These are phyloP conservation scores for Candida arabinofermentans DNA, from an alignment of 805 yeast genomes.

Conservation along the genomic window DNA sequence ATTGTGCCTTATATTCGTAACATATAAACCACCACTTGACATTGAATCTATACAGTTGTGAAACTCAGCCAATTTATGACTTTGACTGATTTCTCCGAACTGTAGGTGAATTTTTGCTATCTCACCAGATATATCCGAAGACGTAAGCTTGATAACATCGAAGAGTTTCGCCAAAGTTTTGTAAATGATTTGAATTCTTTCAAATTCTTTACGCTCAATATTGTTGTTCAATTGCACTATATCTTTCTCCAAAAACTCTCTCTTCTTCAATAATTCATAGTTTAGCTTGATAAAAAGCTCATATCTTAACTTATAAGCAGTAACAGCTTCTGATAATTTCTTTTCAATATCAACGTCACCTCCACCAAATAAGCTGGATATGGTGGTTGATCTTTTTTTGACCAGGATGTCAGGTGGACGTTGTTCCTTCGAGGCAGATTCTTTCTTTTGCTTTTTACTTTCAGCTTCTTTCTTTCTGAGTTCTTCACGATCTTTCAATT, in stretches of 20 bases:
- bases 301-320: constrained; percentile 6
- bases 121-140: background rate
- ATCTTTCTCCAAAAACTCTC: constrained; percentile 10
- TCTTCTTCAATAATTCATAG: constrained; percentile 5
- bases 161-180: constrained; percentile 4
- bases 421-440: background rate
- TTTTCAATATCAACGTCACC: constrained; percentile 1
- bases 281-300: constrained; percentile 4
- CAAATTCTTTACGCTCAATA: constrained; percentile 16
- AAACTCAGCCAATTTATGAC: constrained; percentile 11
- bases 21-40: constrained; percentile 12
- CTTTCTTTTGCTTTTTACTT: background rate
- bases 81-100: constrained; percentile 1
- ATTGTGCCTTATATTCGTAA: constrained; percentile 9
- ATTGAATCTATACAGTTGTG: constrained; percentile 2
- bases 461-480: background rate
- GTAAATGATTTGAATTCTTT: constrained; percentile 10
- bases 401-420: background rate
- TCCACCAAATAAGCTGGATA: constrained; percentile 3
- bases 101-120: background rate
- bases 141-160: constrained; percentile 2
- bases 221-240: constrained; percentile 12
- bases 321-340: background rate
- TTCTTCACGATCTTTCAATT: constrained; percentile 3
- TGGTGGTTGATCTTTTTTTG: constrained; percentile 2